These are phyloP conservation scores for Inga oerstediana DNA, from an alignment of 306 rosid genomes.

Conservation along the genomic window DNA sequence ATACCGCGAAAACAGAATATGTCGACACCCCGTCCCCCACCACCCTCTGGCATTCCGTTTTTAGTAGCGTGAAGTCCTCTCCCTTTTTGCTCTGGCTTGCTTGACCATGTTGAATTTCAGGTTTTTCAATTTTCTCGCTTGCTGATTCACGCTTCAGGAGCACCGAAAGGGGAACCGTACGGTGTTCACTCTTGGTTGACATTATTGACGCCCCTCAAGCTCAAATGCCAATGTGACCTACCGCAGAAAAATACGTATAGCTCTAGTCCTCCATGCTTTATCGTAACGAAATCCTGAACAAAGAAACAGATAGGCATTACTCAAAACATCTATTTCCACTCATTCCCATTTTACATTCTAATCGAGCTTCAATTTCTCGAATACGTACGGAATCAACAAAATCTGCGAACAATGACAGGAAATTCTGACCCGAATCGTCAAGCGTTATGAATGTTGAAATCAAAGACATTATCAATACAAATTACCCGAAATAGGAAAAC, in stretches of 20 bases:
- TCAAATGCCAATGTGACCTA: slow-evolving; percentile 23
- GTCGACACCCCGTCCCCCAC: slow-evolving; percentile 91
- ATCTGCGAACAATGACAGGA: slow-evolving; percentile 17
- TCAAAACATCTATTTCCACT: background rate
- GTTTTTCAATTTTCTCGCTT: slow-evolving; percentile 86
- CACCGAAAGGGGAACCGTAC: slow-evolving; percentile 88
- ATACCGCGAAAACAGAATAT: slow-evolving; percentile 92
- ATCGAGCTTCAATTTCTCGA: slow-evolving; percentile 14
- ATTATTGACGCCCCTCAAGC: slow-evolving; percentile 42
- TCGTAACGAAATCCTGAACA: slow-evolving; percentile 37
- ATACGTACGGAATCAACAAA: slow-evolving; percentile 24
- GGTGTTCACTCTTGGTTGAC: slow-evolving; percentile 80
- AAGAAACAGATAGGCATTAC: slow-evolving; percentile 26
- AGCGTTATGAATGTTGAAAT: background rate
- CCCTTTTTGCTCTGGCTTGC: slow-evolving; percentile 96
- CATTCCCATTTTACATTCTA: slow-evolving; percentile 12
- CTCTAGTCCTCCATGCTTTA: slow-evolving; percentile 31
- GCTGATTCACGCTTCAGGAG: slow-evolving; percentile 90
- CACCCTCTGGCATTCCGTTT: slow-evolving; percentile 89
- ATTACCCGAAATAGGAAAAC: slow-evolving; percentile 1
- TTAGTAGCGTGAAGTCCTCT: slow-evolving; percentile 81
- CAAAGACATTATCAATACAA: background rate
- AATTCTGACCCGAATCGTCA: slow-evolving; percentile 18
- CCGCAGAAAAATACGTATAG: background rate
- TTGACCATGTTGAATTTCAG: slow-evolving; percentile 83